Evolutionary conservation across 2,329 filamentous ascomycete genomes (phyloP), one percentile per base, ranked within the genome.

Genomic region (Aschersonia sp.): DNA sequence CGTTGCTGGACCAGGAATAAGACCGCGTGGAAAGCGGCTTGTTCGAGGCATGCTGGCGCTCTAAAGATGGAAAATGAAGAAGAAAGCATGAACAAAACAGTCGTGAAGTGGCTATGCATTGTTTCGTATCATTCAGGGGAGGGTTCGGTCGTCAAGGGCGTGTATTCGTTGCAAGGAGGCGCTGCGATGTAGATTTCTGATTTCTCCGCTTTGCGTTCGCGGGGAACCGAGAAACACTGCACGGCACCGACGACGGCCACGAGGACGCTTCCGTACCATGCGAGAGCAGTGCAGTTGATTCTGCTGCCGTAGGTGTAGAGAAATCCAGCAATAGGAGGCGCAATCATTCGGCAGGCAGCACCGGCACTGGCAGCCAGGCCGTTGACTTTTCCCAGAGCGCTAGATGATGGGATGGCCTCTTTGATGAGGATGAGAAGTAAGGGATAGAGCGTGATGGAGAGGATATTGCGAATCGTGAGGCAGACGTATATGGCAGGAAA

Each of bases 371-470:
- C 80, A 29, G 80, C 78, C 43, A 84, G 61, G 4, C 80, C 80
- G 51, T 84, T 84, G 55, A 84, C 75, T 55, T 73, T 79, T 46
- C 80, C 80, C 40, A 83, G 65, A 5, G 78, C 72, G 42, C 66
- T 67, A 5, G 69, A 64, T 32, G 68, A 71, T 2, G 78, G 77
- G 0, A 77, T 80, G 2, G 78, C 77, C 56, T 83, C 77, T 62
- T 84, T 84, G 68, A 84, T 75, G 32, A 83, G 67, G 54, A 84
- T 84, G 43, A 84, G 67, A 40, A 84, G 70, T 4, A 82, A 68
- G 2, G 80, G 80, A 56, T 82, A 84, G n/a, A 81, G 67, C 47
- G 80, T 69, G 55, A 83, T 82, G 44, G 74, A 75, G 40, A 81
- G 66, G 10, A 81, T 56, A 55, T 82, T 82, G 47, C 79, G 73